These are phyloP conservation scores for Favolaschia claudopus DNA, from an alignment of 768 basidiomycete species.

Conservation along the genomic window DNA sequence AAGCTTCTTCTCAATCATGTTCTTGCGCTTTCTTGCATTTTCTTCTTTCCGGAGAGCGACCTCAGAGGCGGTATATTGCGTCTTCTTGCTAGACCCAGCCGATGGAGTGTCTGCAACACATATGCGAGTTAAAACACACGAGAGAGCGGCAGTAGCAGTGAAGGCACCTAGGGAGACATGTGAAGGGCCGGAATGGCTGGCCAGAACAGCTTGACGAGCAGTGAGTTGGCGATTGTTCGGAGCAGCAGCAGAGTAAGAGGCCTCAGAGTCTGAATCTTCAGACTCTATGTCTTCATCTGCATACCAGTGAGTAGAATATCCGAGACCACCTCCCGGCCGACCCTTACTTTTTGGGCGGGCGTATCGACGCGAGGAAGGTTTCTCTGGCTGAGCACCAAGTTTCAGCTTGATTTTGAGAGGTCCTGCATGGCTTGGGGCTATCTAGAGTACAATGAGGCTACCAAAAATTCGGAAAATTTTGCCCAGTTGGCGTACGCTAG, in stretches of 20 bases:
- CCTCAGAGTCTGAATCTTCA: conserved; percentile 39
- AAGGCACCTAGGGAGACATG: conserved; percentile 56
- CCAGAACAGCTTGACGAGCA: conserved; percentile 57
- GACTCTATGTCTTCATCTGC: conserved; percentile 48
- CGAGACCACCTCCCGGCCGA: too few relatives aligned
- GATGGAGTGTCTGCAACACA: not conserved
- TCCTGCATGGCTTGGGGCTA: not conserved
- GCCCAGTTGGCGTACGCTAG: not conserved
- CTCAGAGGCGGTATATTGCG: conserved; percentile 59
- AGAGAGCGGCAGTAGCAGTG: conserved; percentile 12
- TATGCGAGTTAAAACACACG: not conserved
- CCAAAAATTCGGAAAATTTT: not conserved
- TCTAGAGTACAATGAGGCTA: not conserved
- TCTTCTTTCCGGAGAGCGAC: conserved; percentile 64
- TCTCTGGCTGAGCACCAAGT: conserved; percentile 14
- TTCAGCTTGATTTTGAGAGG: conserved; percentile 26
- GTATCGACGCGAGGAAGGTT: not conserved
- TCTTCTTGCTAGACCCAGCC: conserved; percentile 45
- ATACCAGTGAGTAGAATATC: not conserved
- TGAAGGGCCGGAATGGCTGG: conserved; percentile 51
- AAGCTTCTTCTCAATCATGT: conserved; percentile 64
- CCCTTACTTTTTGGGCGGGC: conserved; percentile 7
- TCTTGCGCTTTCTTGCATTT: conserved; percentile 64
- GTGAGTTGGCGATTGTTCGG: conserved; percentile 34
- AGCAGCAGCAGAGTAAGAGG: conserved; percentile 27